These are phyloP conservation scores for Pythium dissotocum DNA, from an alignment of 352 stramenopile genomes.

Conservation along the genomic window DNA sequence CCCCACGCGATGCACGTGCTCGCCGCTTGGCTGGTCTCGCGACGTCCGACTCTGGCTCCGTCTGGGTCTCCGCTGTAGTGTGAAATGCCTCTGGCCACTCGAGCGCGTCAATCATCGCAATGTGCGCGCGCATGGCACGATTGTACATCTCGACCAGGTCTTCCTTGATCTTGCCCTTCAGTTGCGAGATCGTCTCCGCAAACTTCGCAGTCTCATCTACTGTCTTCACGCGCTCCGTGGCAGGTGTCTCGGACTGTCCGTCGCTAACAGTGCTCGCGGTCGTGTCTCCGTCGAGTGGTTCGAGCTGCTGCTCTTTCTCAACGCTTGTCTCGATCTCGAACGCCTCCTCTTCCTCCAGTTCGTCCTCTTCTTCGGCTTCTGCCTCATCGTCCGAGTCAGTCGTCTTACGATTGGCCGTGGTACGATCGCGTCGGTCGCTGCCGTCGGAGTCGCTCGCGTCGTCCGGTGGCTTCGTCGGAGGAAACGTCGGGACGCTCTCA, in stretches of 20 bases:
- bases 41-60: background rate
- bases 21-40: background rate
- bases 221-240: background rate
- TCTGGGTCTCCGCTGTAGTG: background rate
- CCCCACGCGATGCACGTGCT: background rate
- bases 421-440: background rate
- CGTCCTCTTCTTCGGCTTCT: background rate
- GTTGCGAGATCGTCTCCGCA: background rate
- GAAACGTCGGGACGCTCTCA: slow-evolving; percentile 14
- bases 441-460: background rate
- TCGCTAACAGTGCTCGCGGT: background rate
- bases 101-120: background rate
- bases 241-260: background rate
- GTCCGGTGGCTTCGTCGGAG: background rate
- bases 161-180: slow-evolving; percentile 1
- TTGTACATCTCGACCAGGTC: background rate
- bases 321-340: background rate
- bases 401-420: background rate
- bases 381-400: background rate
- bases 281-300: background rate
- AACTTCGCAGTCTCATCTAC: background rate
- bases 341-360: background rate
- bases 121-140: background rate
- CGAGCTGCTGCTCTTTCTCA: background rate
- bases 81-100: background rate